A percentile compares a stretch with the other conserved stretches of the same genome.
Evolutionary conservation across 2,329 filamentous ascomycete species (phyloP).

Genomic region (Simplicillium sp.): DNA sequence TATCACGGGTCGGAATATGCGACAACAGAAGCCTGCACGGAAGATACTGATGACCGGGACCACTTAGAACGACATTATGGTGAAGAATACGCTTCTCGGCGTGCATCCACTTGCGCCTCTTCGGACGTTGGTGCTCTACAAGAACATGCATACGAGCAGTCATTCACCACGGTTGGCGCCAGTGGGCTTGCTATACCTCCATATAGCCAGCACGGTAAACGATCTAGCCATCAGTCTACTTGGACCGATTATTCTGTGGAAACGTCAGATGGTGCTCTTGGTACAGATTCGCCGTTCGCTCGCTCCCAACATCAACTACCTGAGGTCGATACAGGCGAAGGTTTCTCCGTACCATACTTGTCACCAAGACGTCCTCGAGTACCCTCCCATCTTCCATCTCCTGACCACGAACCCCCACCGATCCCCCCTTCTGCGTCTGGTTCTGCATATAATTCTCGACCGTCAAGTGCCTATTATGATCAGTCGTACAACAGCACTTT

Average conservation of each 20-base stretch:
- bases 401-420: conserved; percentile 41
- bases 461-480: conserved; percentile 29
- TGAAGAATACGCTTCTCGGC: conserved; percentile 19
- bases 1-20: conserved; percentile 19
- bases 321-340: conserved; percentile 39
- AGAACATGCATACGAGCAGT: conserved; percentile 15
- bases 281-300: conserved; percentile 9
- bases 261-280: conserved; percentile 28
- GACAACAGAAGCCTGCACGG: conserved; percentile 24
- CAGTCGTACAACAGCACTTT: conserved; percentile 30
- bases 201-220: conserved; percentile 31
- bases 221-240: conserved; percentile 44
- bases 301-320: conserved; percentile 32
- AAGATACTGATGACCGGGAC: conserved; percentile 22
- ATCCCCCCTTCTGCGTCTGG: conserved; percentile 29
- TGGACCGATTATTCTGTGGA: conserved; percentile 54
- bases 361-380: conserved; percentile 20
- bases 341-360: conserved; percentile 39
- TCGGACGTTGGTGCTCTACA: conserved; percentile 19
- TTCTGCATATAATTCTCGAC: conserved; percentile 28
- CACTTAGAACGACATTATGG: conserved; percentile 17
- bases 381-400: conserved; percentile 24
- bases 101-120: conserved; percentile 30
- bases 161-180: conserved; percentile 24
- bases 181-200: conserved; percentile 38